Conservation (phyloP, 75 land plant species). For the Azolla pinnata region DNA sequence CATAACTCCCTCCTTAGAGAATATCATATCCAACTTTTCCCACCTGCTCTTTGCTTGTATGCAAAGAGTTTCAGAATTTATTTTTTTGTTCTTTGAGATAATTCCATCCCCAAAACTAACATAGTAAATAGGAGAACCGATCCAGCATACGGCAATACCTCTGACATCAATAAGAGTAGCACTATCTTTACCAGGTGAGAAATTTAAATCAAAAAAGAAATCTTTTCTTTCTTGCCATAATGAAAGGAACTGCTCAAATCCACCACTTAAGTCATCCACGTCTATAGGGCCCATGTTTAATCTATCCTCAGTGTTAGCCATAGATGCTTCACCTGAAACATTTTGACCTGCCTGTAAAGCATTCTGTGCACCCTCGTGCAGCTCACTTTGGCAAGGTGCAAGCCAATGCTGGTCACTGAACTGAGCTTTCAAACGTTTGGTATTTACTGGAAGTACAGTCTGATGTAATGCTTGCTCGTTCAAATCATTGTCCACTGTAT, state of each 20-base stretch:
- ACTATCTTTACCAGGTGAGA: constrained; percentile 22
- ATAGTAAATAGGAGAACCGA: constrained; percentile 81
- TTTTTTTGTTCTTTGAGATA: not conserved
- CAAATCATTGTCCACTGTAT: not conserved
- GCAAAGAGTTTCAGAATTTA: not conserved
- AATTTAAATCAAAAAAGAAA: constrained; percentile 81
- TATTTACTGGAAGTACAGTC: not conserved
- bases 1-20: constrained; percentile 36
- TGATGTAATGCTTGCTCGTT: not conserved
- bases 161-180: constrained; percentile 38
- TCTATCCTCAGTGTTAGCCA: too few relatives aligned
- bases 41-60: constrained; percentile 38
- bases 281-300: constrained; percentile 49
- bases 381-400: too few relatives aligned
- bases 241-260: constrained; percentile 59
- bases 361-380: too few relatives aligned
- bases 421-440: too few relatives aligned
- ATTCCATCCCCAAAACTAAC: constrained; percentile 27
- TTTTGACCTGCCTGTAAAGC: too few relatives aligned
- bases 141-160: constrained; percentile 97
- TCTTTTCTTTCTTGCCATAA: constrained; percentile 49
- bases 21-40: constrained; percentile 38
- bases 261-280: constrained; percentile 55
- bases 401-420: too few relatives aligned
- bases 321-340: too few relatives aligned